Evolutionary conservation across 1,284 basidiomycete genomes (phyloP).

Genomic region (Cryptococcus hybrid): DNA sequence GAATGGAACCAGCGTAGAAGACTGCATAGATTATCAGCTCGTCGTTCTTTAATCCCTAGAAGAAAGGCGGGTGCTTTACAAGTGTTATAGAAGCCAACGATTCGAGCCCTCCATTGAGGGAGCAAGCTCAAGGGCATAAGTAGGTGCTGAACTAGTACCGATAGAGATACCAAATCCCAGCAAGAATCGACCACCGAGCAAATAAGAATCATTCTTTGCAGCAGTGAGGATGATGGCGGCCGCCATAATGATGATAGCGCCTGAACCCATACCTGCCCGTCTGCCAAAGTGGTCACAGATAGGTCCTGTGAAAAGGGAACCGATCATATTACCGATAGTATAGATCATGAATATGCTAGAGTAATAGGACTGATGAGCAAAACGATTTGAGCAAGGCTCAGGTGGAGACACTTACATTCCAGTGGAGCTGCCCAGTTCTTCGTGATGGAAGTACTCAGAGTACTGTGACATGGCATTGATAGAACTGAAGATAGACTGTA

Average conservation of each 20-base stretch:
- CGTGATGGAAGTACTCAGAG: slow-evolving; percentile 15
- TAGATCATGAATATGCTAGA: slow-evolving; percentile 22
- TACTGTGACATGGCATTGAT: slow-evolving; percentile 25
- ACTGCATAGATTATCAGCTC: slow-evolving; percentile 5
- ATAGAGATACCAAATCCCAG: slow-evolving; percentile 20
- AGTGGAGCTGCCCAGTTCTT: slow-evolving; percentile 12
- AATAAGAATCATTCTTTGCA: slow-evolving; percentile 52
- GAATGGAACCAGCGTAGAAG: slow-evolving; percentile 22
- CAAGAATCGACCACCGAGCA: slow-evolving; percentile 17
- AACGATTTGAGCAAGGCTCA: neutral
- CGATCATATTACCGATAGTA: slow-evolving; percentile 21
- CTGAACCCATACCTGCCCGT: slow-evolving; percentile 21
- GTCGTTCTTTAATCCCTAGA: neutral
- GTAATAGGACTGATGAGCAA: neutral
- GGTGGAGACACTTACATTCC: slow-evolving; percentile 12
- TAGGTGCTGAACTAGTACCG: slow-evolving; percentile 17
- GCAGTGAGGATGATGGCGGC: slow-evolving; percentile 53
- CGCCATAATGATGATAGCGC: slow-evolving; percentile 50
- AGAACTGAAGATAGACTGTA: slow-evolving; percentile 22
- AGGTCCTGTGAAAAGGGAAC: slow-evolving; percentile 21
- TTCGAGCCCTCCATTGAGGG: slow-evolving; percentile 20
- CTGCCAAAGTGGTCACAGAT: slow-evolving; percentile 23
- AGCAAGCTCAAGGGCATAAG: slow-evolving; percentile 16
- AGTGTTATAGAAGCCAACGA: slow-evolving; percentile 22
- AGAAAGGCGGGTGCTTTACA: slow-evolving; percentile 2